phyloP scores from a whole-genome alignment of 2,329 filamentous ascomycete genomes.

The Scolecobasidium constrictum region DNA sequence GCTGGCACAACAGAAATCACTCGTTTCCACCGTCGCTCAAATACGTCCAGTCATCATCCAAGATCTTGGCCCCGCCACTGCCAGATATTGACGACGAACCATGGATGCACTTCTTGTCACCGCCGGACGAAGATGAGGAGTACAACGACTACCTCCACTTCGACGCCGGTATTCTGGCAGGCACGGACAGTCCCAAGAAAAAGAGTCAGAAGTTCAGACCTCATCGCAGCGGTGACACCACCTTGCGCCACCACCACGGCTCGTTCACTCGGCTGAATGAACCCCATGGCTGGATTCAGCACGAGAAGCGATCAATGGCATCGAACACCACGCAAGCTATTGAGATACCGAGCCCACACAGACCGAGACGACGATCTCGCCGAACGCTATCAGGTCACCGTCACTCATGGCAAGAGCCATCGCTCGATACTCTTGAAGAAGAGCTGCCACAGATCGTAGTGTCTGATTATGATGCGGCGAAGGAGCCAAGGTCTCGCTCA shows the following conservation, averaged over 20 bases:
- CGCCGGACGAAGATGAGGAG: neutral
- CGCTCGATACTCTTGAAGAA: constrained; percentile 5
- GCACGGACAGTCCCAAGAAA: neutral
- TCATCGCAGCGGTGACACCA: too few species aligned
- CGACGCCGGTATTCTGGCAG: constrained; percentile 5
- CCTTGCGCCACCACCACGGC: too few species aligned
- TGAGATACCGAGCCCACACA: too few species aligned
- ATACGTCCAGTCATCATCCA: constrained; percentile 3
- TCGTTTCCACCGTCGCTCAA: constrained; percentile 5
- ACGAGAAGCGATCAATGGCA: too few species aligned
- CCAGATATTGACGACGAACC: constrained; percentile 7
- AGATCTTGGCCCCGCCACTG: constrained; percentile 2
- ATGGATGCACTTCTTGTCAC: constrained; percentile 4
- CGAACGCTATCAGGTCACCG: constrained; percentile 7
- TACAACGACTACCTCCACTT: constrained; percentile 5
- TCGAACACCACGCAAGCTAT: neutral
- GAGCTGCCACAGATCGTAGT: neutral
- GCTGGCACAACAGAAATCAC: constrained; percentile 7
- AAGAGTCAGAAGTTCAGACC: constrained; percentile 7
- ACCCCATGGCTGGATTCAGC: too few species aligned
- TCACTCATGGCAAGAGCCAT: constrained; percentile 7
- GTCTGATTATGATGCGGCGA: neutral
- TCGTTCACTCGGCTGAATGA: too few species aligned
- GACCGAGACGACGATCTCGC: too few species aligned
- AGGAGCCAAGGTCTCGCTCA: too few species aligned